Evolutionary conservation across 116 monocot genomes (phyloP).

Genomic region (Phalaenopsis hybrid): DNA sequence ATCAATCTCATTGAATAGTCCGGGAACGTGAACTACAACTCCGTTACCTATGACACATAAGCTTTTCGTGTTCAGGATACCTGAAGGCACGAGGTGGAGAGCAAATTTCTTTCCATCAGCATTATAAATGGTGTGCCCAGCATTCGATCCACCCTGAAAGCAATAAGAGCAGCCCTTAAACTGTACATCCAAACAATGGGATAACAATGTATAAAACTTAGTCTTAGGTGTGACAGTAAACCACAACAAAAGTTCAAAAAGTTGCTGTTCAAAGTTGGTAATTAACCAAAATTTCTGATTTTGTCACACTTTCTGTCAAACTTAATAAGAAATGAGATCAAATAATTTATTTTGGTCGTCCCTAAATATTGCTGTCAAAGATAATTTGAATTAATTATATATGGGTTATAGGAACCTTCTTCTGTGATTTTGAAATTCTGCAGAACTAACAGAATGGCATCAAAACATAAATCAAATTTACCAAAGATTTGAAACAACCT

Average conservation of each 20-base stretch:
- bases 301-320: background rate
- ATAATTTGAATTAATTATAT: background rate
- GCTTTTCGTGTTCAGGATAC: conserved; percentile 79
- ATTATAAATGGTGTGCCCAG: conserved; percentile 93
- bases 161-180: background rate
- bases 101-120: conserved; percentile 90
- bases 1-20: conserved; percentile 82
- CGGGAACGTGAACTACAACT: conserved; percentile 84
- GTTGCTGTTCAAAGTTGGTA: background rate
- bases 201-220: background rate
- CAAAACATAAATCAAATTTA: too few species aligned
- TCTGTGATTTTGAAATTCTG: background rate
- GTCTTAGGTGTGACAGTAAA: background rate
- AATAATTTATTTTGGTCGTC: background rate
- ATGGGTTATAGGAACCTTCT: background rate
- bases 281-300: background rate
- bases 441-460: too few species aligned
- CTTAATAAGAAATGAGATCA: background rate
- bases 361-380: background rate
- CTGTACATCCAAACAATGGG: background rate
- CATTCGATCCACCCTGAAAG: conserved; percentile 88
- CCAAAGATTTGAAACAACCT: too few species aligned
- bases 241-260: background rate
- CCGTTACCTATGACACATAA: conserved; percentile 91
- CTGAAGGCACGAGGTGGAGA: conserved; percentile 93